Base-by-base conservation (phyloP, 345 rosid genomes). In the Sisymbrium altissimum region DNA sequence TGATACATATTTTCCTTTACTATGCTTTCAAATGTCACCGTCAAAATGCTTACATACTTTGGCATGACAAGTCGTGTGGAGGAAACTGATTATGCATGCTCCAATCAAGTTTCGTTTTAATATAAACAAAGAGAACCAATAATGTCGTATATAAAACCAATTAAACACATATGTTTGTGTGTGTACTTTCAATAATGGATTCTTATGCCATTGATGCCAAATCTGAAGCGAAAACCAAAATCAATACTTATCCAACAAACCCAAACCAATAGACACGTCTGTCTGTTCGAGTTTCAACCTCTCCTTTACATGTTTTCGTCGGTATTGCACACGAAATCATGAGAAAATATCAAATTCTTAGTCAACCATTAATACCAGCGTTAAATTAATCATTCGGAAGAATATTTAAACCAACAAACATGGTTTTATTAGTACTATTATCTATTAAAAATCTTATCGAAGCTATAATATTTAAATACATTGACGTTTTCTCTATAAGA, bases 41-140 rank as follows among this genome's bases (percentile, higher is more conserved):
- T 62, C 63, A 29, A 62, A 38, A 50, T 72, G 63, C 76, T 72
- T 72, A 53, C 70, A 11, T 50, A 40, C 33, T 3, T 72, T 41
- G 70, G 29, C 55, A 21, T 49, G 55, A 72, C 54, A 52, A 72
- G 56, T 63, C 55, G 45, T 63, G 70, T 29, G 75, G 21, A 12
- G 9, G 36, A 58, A 45, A 58, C 25, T 45, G 57, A 45, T 18
- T 72, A 62, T 63, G 54, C 45, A 62, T 52, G 62, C 35, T 61
- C 52, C 69, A 39, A 27, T 52, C 38, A 25, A 25, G 17, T 35
- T 70, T 23, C n/a, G n/a, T n/a, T n/a, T n/a, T n/a, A n/a, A n/a
- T n/a, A n/a, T n/a, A 56, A 45, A 33, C 9, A 0, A 59, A n/a
- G n/a, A n/a, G n/a, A n/a, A 19, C 52, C 52, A 54, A 54, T 27